Conservation (phyloP, 23 red algal genomes). For the Gracilaria caudata region DNA sequence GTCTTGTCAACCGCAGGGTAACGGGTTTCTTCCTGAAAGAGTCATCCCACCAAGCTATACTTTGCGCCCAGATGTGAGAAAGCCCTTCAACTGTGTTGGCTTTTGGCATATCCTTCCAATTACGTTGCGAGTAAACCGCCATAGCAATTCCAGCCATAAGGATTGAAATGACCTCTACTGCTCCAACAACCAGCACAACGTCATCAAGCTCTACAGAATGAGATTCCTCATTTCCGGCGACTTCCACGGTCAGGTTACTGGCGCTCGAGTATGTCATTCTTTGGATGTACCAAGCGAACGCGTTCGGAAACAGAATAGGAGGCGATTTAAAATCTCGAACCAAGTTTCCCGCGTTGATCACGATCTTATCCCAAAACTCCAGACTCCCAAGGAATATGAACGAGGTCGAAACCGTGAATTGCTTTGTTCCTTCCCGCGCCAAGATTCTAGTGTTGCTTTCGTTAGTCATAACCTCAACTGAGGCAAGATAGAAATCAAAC, state of each 20-base stretch:
- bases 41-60: not conserved
- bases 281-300: no score
- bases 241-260: no score
- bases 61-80: constrained; percentile 3
- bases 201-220: no score
- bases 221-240: no score
- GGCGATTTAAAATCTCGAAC: not conserved
- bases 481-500: not conserved
- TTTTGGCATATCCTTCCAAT: not conserved
- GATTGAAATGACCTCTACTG: not conserved
- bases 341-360: constrained; percentile 1
- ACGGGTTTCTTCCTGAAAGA: not conserved
- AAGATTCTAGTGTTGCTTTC: constrained; percentile 7
- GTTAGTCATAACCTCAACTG: not conserved
- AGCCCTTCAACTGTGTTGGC: constrained; percentile 3
- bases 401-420: not conserved
- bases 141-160: not conserved
- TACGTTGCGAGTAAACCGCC: not conserved
- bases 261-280: no score
- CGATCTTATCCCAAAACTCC: not conserved
- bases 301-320: not conserved
- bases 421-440: not conserved
- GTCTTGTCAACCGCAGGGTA: not conserved
- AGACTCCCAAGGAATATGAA: not conserved
- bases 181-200: no score